These are phyloP conservation scores for Nicotiana benthamiana DNA, from an alignment of 257 asterid genomes.

Conservation along the genomic window DNA sequence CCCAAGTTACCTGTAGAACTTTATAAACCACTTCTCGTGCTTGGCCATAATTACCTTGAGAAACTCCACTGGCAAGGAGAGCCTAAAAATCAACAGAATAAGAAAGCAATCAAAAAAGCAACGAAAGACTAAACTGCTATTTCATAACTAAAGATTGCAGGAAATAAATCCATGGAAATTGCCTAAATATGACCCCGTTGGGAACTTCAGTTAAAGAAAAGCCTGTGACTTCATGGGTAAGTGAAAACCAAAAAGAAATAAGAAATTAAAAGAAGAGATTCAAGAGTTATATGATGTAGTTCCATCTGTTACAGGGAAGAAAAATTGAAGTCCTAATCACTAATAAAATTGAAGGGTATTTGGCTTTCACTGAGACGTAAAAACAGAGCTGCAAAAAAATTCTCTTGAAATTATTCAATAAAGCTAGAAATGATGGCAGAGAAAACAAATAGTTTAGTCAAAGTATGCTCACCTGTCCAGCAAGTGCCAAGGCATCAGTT, in stretches of 20 bases:
- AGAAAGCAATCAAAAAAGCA: background rate
- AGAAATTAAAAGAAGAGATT: background rate
- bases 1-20: constrained; percentile 60
- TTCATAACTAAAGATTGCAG: background rate
- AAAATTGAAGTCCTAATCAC: background rate
- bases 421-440: background rate
- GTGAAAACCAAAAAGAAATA: background rate
- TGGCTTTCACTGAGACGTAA: background rate
- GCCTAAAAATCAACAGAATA: constrained; percentile 38
- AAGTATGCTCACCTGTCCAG: constrained; percentile 65
- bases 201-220: background rate
- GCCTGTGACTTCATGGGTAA: background rate
- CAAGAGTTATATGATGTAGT: background rate
- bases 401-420: background rate
- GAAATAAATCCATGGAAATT: background rate
- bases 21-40: constrained; percentile 72
- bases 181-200: background rate
- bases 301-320: background rate
- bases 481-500: constrained; percentile 92
- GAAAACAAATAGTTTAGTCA: background rate
- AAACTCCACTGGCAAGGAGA: constrained; percentile 76
- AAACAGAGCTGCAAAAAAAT: background rate
- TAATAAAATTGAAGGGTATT: background rate
- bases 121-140: background rate
- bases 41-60: constrained; percentile 67